Evolutionary conservation across 257 asterid species (phyloP).

Genomic region (Thymus quinquecostatus): DNA sequence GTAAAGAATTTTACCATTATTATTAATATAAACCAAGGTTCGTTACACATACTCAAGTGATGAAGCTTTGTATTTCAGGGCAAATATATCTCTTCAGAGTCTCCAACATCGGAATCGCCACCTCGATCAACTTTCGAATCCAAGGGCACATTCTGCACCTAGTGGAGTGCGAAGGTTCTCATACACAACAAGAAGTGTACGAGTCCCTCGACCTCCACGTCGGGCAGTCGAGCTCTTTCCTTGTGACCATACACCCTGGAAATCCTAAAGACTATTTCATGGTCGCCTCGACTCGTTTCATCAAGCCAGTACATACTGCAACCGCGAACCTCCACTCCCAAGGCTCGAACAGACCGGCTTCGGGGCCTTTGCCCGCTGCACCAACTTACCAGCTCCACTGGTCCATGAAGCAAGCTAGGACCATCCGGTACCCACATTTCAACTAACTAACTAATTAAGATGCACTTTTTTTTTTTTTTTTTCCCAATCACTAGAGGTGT

Average conservation of each 20-base stretch:
- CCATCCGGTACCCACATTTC: constrained; percentile 44
- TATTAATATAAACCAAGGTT: not conserved
- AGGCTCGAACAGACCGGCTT: constrained; percentile 52
- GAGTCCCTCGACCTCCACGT: constrained; percentile 76
- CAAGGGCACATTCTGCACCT: constrained; percentile 65
- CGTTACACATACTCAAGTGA: not conserved
- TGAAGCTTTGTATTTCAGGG: constrained; percentile 39
- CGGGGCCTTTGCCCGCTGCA: constrained; percentile 49
- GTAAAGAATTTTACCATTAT: constrained; percentile 29
- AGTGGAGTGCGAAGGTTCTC: constrained; percentile 87
- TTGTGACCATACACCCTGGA: constrained; percentile 42
- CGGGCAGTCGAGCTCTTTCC: constrained; percentile 75
- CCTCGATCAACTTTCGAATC: constrained; percentile 72
- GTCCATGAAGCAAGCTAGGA: constrained; percentile 90
- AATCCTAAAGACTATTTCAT: constrained; percentile 48
- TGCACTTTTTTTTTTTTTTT: not conserved
- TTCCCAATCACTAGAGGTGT: not conserved
- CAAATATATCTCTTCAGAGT: constrained; percentile 65
- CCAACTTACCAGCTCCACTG: constrained; percentile 55
- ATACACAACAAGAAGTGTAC: constrained; percentile 58
- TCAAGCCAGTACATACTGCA: constrained; percentile 49
- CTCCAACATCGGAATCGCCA: constrained; percentile 59
- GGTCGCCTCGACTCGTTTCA: constrained; percentile 70
- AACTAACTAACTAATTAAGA: not conserved
- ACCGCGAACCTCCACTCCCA: constrained; percentile 56